Conservation (phyloP, 352 stramenopile genomes). For the Hyaloperonospora brassicae region DNA sequence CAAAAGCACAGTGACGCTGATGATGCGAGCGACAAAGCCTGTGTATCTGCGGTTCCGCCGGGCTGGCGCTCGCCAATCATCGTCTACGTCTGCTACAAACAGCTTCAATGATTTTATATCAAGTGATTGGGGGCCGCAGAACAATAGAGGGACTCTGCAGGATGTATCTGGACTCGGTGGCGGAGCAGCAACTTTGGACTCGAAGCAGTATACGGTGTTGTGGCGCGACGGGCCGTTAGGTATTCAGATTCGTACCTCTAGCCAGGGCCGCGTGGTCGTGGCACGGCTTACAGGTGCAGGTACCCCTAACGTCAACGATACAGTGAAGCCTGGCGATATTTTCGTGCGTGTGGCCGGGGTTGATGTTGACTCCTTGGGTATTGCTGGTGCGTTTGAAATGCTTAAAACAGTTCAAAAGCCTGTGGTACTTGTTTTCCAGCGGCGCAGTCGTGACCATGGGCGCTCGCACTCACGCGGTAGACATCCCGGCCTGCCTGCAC, state of each 20-base stretch:
- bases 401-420: constrained; percentile 74
- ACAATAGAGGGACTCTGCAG: constrained; percentile 4
- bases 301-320: constrained; percentile 35
- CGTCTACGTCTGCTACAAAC: constrained; percentile 15
- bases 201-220: constrained; percentile 62
- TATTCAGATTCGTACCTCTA: constrained; percentile 74
- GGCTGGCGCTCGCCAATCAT: constrained; percentile 21
- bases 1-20: constrained; percentile 61
- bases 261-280: constrained; percentile 56
- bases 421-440: constrained; percentile 70
- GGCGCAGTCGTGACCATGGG: constrained; percentile 16
- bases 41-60: constrained; percentile 66
- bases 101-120: constrained; percentile 15
- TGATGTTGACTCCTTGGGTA: constrained; percentile 59
- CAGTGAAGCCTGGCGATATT: constrained; percentile 59
- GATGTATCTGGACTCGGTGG: constrained; percentile 4
- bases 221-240: constrained; percentile 71
- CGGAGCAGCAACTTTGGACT: constrained; percentile 17
- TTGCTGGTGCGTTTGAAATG: constrained; percentile 68
- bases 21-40: constrained; percentile 68
- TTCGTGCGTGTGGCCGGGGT: constrained; percentile 69
- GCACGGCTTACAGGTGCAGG: constrained; percentile 64
- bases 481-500: constrained; percentile 10
- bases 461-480: constrained; percentile 14
- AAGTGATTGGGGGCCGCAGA: constrained; percentile 12